Percentiles rank a stretch among this genome's conserved stretches.
Evolutionary conservation across 768 basidiomycete genomes (phyloP).

Genomic region (Lactifluus hygrophoroides): DNA sequence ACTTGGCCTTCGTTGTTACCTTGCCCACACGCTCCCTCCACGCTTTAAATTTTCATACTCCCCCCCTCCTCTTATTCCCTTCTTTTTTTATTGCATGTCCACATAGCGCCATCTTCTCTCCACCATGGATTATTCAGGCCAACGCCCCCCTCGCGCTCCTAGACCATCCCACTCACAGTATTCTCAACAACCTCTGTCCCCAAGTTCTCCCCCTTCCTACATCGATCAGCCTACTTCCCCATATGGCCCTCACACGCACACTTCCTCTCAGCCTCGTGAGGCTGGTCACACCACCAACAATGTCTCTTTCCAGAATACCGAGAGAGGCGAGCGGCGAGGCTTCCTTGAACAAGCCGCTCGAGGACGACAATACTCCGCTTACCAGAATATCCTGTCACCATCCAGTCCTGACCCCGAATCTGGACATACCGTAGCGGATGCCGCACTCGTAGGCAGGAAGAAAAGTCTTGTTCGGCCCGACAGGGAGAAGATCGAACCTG

Average conservation of each 20-base stretch:
- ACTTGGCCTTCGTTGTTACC: background rate
- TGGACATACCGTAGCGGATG: conserved; percentile 32
- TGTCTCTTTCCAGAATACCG: conserved; percentile 62
- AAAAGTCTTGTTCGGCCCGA: conserved; percentile 90
- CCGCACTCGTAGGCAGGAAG: conserved; percentile 60
- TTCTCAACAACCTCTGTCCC: conserved; percentile 21
- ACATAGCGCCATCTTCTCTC: background rate
- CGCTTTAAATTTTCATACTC: conserved; percentile 10
- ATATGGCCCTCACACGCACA: conserved; percentile 21
- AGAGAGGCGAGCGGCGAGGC: conserved; percentile 59
- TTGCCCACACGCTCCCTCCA: conserved; percentile 18
- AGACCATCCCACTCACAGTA: conserved; percentile 24
- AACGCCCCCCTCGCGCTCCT: conserved; percentile 31
- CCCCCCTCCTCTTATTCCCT: conserved; percentile 37
- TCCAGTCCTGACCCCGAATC: conserved; percentile 28
- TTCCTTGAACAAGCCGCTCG: conserved; percentile 49
- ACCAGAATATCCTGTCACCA: conserved; percentile 38
- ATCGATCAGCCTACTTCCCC: conserved; percentile 17
- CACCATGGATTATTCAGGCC: conserved; percentile 29
- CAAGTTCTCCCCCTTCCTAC: conserved; percentile 24
- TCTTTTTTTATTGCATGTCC: conserved; percentile 12
- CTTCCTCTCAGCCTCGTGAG: conserved; percentile 15
- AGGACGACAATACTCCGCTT: conserved; percentile 36
- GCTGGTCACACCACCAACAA: conserved; percentile 25
- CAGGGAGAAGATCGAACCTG: conserved; percentile 92